Evolutionary conservation across 2,329 filamentous ascomycete species (phyloP).

Genomic region (Trichoderma sp.): DNA sequence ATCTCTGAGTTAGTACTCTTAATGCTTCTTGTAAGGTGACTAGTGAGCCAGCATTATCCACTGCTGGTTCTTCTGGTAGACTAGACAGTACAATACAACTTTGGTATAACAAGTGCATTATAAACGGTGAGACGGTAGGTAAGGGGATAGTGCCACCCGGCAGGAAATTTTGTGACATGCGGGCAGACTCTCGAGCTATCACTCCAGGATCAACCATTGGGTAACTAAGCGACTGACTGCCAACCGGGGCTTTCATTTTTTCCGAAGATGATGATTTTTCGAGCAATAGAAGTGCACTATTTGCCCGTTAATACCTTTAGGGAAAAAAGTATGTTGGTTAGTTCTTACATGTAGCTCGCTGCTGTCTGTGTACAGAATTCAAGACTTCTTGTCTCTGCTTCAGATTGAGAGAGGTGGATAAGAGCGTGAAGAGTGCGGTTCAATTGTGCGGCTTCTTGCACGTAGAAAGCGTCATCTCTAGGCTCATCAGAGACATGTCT

Average conservation of each 20-base stretch:
- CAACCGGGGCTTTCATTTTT: not conserved
- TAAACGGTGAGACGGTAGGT: not conserved
- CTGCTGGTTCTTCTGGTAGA: not conserved
- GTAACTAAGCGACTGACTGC: not conserved
- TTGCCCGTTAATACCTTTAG: not conserved
- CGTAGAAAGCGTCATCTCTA: not conserved
- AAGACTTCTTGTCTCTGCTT: not conserved
- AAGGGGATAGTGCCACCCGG: not conserved
- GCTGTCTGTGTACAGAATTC: not conserved
- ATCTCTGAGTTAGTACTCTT: not conserved
- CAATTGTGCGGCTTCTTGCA: not conserved
- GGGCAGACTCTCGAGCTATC: not conserved
- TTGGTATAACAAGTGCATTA: not conserved
- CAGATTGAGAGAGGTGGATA: not conserved
- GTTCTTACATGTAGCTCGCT: not conserved
- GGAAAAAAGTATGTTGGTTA: not conserved
- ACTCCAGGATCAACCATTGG: not conserved
- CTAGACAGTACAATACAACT: not conserved
- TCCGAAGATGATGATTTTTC: not conserved
- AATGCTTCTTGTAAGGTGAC: not conserved
- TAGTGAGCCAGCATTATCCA: not conserved
- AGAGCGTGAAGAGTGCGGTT: not conserved
- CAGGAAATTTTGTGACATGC: not conserved
- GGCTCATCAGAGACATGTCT: not conserved
- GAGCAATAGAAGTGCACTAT: not conserved